phyloP scores from a whole-genome alignment of 2,329 filamentous ascomycete species.

The Colletotrichum sp. region DNA sequence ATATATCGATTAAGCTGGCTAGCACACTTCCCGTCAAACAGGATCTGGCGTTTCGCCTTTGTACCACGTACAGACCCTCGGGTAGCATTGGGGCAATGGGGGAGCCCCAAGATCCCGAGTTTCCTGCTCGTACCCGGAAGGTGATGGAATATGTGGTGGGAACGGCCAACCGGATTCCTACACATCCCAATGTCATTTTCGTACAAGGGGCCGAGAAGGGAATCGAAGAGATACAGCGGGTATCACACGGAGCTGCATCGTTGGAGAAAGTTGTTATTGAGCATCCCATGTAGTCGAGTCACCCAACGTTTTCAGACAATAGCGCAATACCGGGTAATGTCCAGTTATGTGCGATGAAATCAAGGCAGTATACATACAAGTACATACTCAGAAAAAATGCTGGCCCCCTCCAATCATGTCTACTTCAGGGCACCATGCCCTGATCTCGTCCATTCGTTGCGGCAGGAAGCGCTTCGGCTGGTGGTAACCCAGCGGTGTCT shows the following conservation, averaged over 20 bases:
- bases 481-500: slow-evolving; percentile 29
- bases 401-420: slow-evolving; percentile 9
- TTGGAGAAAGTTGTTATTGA: background rate
- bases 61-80: background rate
- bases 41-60: background rate
- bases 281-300: background rate
- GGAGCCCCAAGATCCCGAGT: background rate
- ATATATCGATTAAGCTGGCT: background rate
- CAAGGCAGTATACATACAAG: background rate
- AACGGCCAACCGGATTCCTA: background rate
- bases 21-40: background rate
- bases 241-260: background rate
- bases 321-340: background rate
- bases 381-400: background rate
- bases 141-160: background rate
- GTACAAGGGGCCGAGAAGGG: background rate
- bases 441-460: slow-evolving; percentile 26
- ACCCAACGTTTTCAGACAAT: background rate
- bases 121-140: background rate
- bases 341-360: background rate
- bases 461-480: slow-evolving; percentile 27
- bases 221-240: background rate
- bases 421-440: slow-evolving; percentile 33
- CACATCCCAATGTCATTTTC: background rate
- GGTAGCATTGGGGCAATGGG: background rate